phyloP scores from a whole-genome alignment of 2,329 filamentous ascomycete genomes.

The Arachnomyces sp. region DNA sequence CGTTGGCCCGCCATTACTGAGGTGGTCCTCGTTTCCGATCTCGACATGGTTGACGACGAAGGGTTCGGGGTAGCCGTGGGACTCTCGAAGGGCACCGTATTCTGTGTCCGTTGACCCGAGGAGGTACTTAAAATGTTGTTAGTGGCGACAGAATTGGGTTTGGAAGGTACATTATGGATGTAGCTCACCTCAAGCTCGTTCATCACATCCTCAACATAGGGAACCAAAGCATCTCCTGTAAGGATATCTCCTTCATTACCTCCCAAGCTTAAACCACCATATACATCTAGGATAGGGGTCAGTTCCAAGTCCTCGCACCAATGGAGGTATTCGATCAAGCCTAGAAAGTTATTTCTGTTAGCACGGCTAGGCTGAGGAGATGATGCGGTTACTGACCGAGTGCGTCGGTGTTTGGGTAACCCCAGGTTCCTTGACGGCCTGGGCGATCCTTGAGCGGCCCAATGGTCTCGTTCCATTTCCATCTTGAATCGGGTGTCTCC shows the following conservation, averaged over 20 bases:
- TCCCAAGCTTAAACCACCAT: constrained; percentile 48
- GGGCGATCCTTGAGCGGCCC: constrained; percentile 38
- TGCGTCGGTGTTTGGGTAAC: constrained; percentile 54
- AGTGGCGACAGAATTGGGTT: not conserved
- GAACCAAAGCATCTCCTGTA: constrained; percentile 42
- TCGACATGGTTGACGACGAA: constrained; percentile 54
- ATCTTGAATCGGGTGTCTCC: constrained; percentile 21
- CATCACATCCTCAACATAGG: constrained; percentile 52
- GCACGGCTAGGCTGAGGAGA: not conserved
- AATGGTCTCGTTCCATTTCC: constrained; percentile 38
- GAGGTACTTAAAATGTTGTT: constrained; percentile 38
- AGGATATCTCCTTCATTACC: constrained; percentile 43
- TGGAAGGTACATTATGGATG: not conserved
- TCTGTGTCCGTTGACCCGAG: constrained; percentile 45
- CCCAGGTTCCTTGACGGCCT: constrained; percentile 50
- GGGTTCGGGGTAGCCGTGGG: constrained; percentile 52
- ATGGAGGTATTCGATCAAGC: constrained; percentile 52
- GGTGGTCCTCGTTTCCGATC: constrained; percentile 60
- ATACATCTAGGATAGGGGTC: constrained; percentile 50
- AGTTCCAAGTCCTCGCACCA: constrained; percentile 55
- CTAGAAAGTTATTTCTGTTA: constrained; percentile 2
- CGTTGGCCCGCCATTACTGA: constrained; percentile 42
- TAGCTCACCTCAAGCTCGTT: constrained; percentile 47
- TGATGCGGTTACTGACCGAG: constrained; percentile 35
- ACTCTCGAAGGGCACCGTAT: constrained; percentile 50